Percentiles rank a stretch among this genome's conserved stretches.
Conservation (phyloP, 306 rosid species). For the Rosa lucieae region DNA sequence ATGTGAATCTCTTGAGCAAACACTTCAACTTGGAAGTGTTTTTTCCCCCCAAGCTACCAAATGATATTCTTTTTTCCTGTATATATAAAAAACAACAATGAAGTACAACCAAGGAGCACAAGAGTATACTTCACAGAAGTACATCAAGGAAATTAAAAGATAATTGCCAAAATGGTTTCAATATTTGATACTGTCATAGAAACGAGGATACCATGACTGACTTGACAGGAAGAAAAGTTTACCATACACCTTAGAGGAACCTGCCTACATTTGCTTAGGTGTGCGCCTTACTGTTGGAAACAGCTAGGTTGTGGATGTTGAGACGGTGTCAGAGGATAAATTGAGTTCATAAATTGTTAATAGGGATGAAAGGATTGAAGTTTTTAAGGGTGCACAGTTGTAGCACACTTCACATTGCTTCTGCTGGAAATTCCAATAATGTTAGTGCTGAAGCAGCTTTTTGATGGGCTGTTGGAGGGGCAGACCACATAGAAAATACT, state of each 20-base stretch:
- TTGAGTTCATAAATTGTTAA: neutral
- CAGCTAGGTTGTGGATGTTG: neutral
- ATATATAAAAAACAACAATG: neutral
- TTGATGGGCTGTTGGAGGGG: neutral
- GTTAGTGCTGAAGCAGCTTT: neutral
- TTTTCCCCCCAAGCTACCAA: neutral
- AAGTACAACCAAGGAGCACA: neutral
- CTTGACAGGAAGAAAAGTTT: neutral
- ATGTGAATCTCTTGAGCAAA: neutral
- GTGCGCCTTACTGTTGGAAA: neutral
- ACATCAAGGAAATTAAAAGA: conserved; percentile 3
- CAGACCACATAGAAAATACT: neutral
- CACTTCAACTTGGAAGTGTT: conserved; percentile 1
- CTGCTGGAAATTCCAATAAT: neutral
- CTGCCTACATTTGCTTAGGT: neutral
- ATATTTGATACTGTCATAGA: neutral
- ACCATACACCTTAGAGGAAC: neutral
- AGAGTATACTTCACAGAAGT: neutral
- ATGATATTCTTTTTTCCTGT: neutral
- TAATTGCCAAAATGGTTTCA: too few species aligned
- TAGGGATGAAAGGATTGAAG: neutral
- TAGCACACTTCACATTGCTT: neutral
- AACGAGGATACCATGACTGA: neutral
- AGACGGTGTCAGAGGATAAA: neutral
- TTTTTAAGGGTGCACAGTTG: neutral